Evolutionary conservation across 192 early-diverging fungal genomes (phyloP), one percentile per base, ranked within the genome.

Genomic region (Coemansia sp.): DNA sequence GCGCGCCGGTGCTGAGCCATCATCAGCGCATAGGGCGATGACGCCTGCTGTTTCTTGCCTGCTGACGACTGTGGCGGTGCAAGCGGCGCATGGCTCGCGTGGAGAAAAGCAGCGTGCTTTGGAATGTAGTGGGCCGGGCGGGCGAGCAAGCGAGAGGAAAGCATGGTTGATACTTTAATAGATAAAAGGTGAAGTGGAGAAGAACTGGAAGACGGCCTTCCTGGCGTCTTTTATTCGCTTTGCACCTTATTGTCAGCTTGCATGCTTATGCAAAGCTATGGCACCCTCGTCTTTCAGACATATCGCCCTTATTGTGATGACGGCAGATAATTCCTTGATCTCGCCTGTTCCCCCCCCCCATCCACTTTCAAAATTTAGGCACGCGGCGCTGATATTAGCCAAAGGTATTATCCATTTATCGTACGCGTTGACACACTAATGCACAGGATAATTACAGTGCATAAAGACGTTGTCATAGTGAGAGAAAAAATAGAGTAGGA

Each of bases 391-490:
- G 45, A 47, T 29, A 47, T 17, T 19, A 7, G 8, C 6, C 25
- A 5, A 26, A 26, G n/a, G 5, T n/a, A n/a, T 26, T 45, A 45
- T 26, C n/a, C 42, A 26, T n/a, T 45, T 14, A 35, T 14, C 9
- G n/a, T 8, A 35, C 2, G 1, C n/a, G n/a, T n/a, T 14, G n/a
- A 11, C 34, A 35, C 8, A 8, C 9, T 35, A 14, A 8, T 35
- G 8, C n/a, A 35, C 34, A 35, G 45, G 45, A 47, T 47, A 47
- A 18, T 47, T 46, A 30, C n/a, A 47, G 15, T 47, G 45, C 31
- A 47, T 47, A n/a, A 31, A 6, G 45, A 47, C 45, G 31, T 47
- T 18, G 8, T 25, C 45, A 47, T 29, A 47, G 45, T 47, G 26
- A 47, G 29, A 47, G n/a, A 47, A 15, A 47, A 18, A 27, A 11